Percentiles rank a stretch among this genome's conserved stretches.
Evolutionary conservation across 2,329 filamentous ascomycete species (phyloP).

Genomic region (Epichloe hybrida): DNA sequence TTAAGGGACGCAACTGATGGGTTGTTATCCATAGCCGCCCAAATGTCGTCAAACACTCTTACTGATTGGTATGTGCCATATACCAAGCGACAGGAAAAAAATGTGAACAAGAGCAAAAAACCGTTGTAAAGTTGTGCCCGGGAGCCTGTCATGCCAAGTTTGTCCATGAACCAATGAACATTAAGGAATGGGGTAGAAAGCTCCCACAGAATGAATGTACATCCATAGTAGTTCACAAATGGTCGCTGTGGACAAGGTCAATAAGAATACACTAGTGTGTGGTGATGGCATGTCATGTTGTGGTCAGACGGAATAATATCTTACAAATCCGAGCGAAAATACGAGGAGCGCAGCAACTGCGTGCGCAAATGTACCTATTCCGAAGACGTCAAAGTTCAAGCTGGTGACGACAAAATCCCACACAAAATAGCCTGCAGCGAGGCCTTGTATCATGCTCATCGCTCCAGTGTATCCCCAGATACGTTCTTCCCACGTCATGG

Average conservation of each 20-base stretch:
- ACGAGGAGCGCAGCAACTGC: slow-evolving; percentile 61
- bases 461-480: slow-evolving; percentile 68
- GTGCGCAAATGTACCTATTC: slow-evolving; percentile 63
- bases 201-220: slow-evolving; percentile 76
- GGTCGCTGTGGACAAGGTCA: slow-evolving; percentile 43
- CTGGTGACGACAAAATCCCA: slow-evolving; percentile 67
- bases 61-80: slow-evolving; percentile 65
- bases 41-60: slow-evolving; percentile 58
- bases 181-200: slow-evolving; percentile 76
- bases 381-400: slow-evolving; percentile 57
- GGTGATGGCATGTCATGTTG: background rate
- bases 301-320: slow-evolving; percentile 19
- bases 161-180: slow-evolving; percentile 87
- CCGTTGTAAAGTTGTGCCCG: slow-evolving; percentile 66
- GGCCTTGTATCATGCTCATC: slow-evolving; percentile 58
- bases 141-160: slow-evolving; percentile 66
- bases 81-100: slow-evolving; percentile 64
- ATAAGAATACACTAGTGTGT: background rate
- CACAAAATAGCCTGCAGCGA: slow-evolving; percentile 70
- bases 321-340: slow-evolving; percentile 67
- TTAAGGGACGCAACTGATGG: slow-evolving; percentile 15
- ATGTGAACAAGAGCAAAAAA: slow-evolving; percentile 54
- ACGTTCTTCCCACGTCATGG: slow-evolving; percentile 53
- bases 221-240: slow-evolving; percentile 72
- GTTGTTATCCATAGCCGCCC: slow-evolving; percentile 32